phyloP scores from a whole-genome alignment of 768 basidiomycete genomes.

The Leccinum ochraceum region DNA sequence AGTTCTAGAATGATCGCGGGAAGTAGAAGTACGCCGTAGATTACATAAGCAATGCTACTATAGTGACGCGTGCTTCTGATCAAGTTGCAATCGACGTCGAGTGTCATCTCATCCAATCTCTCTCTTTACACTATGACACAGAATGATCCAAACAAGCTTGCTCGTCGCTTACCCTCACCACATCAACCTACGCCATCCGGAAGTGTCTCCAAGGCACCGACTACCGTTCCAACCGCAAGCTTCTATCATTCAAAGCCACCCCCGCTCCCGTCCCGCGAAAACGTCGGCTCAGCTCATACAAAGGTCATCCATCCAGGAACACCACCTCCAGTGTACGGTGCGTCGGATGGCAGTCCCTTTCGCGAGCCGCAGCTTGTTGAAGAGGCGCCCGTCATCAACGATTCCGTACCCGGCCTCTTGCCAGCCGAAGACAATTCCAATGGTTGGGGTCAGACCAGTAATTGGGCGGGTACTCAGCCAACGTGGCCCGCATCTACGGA shows the following conservation, averaged over 20 bases:
- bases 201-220: conserved; percentile 34
- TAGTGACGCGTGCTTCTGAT: conserved; percentile 31
- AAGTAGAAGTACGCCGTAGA: conserved; percentile 15
- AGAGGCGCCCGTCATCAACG: conserved; percentile 40
- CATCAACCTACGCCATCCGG: conserved; percentile 43
- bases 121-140: conserved; percentile 43
- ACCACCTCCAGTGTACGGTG: conserved; percentile 29
- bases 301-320: conserved; percentile 32
- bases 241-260: conserved; percentile 37
- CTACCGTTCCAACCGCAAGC: conserved; percentile 28
- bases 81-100: conserved; percentile 22
- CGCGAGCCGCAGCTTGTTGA: conserved; percentile 58
- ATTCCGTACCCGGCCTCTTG: conserved; percentile 39
- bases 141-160: conserved; percentile 42
- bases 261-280: conserved; percentile 36
- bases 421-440: conserved; percentile 34
- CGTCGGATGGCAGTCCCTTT: conserved; percentile 33
- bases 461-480: conserved; percentile 18
- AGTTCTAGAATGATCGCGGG: conserved; percentile 34
- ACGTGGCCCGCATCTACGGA: conserved; percentile 18
- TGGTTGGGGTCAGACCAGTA: conserved; percentile 18
- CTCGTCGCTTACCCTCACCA: conserved; percentile 34
- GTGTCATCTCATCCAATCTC: conserved; percentile 7
- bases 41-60: conserved; percentile 30
- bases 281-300: conserved; percentile 40